Base-by-base conservation (phyloP, 2,329 filamentous ascomycete species). In the Alternaria solani region DNA sequence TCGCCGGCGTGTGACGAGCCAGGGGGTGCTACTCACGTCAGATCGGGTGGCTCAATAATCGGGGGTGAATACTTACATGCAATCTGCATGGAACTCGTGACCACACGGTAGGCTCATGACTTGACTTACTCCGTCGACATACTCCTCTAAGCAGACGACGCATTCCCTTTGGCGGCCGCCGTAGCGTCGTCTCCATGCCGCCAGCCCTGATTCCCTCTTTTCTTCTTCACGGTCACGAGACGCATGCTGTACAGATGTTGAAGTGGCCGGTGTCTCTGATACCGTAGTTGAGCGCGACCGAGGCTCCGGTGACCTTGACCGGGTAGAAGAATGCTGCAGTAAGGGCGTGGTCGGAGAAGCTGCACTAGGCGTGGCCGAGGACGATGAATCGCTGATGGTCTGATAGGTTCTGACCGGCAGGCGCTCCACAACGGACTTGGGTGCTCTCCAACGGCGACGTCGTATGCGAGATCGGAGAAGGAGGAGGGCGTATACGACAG, bases 81-180 rank as follows among this genome's bases (percentile, higher is more conserved):
- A 99, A 76, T 96, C 93, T 28, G 86, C 94, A 78, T 99, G 95
- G 79, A 98, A 99, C 74, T 99, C 95, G 77, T 99, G 95, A 36
- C 95, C 95, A 79, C 95, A 99, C 8, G 95, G 95, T 60, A 99
- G 81, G 75, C 93, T 96, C 95, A 99, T 99, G 39, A 99, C 94
- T 73, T 89, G 88, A 77, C 93, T 97, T 70, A 97, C 89, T 39
- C 95, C 95, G 78, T 97, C 94, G 23, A 97, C 85, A 73, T 98
- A 99, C 76, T 99, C 95, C 75, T 99, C 95, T 34, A 99, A 82
- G 72, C 95, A 99, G 2, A 99, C 94, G 12, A 97, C 94, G 75
- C 95, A 99, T 78, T 99, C 95, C 8, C 93, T 88, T 76, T 90
- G 88, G 63, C 87, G 84, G 36, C 87, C 86, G 20, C 85, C 86